Evolutionary conservation across 192 early-diverging fungal genomes (phyloP).

Genomic region (Coemansia sp.): DNA sequence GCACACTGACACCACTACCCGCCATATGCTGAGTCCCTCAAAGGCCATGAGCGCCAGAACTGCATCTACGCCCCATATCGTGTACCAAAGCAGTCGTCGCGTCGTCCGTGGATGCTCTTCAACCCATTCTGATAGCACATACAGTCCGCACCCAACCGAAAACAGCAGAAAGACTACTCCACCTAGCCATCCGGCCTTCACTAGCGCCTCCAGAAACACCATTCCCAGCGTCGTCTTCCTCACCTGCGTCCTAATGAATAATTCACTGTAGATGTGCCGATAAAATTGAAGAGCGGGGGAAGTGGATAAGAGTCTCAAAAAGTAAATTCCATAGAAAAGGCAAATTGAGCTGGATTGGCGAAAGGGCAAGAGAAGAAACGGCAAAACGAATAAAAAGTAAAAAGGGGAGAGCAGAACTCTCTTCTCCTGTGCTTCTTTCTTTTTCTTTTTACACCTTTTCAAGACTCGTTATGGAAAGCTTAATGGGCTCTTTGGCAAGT

Average conservation of each 20-base stretch:
- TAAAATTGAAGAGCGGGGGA: not conserved
- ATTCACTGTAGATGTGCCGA: not conserved
- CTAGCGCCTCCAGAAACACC: constrained; percentile 27
- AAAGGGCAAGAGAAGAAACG: not conserved
- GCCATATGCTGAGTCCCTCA: constrained; percentile 77
- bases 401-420: not conserved
- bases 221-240: not conserved
- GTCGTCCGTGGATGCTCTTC: constrained; percentile 49
- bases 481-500: not conserved
- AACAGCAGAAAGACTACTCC: constrained; percentile 35
- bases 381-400: not conserved
- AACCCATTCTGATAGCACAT: constrained; percentile 50
- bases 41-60: constrained; percentile 73
- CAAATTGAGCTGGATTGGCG: not conserved
- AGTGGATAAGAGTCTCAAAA: not conserved
- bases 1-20: constrained; percentile 67
- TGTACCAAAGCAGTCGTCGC: constrained; percentile 27
- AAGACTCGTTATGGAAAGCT: not conserved
- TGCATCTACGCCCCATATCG: constrained; percentile 59
- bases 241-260: not conserved
- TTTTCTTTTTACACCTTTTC: not conserved
- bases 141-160: constrained; percentile 48
- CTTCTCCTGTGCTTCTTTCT: not conserved
- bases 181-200: constrained; percentile 22
- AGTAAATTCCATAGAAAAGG: not conserved